Base-by-base conservation (phyloP, 2,329 filamentous ascomycete genomes). In the Whalleya microplaca region DNA sequence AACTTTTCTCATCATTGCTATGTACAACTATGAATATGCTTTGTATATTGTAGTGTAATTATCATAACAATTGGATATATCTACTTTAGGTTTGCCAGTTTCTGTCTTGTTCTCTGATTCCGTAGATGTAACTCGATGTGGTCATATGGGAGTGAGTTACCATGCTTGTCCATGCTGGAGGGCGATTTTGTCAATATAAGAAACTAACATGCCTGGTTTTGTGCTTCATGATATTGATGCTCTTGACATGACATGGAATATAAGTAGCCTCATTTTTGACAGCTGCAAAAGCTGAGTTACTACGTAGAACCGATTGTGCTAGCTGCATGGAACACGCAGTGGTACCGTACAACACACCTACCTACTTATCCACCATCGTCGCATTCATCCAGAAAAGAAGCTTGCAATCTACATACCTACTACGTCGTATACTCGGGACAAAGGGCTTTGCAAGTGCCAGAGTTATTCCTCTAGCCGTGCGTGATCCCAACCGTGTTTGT, bases 341-440 rank as follows among this genome's bases (percentile, higher is more conserved):
- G 57, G 29, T 40, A 59, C 59, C 27, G 10, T 37, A 43, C 50
- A 41, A 44, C 50, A 43, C 27, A 29, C 27, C 12, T 29, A 29
- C 5, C 27, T 45, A 40, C 21, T 43, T 41, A 46, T 41, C 51
- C 42, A 50, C 21, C 41, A 51, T 42, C 32, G 51, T 56, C 21
- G 21, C 14, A 58, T 60, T 61, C 57, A 55, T 61, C 51, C 14
- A 37, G 7, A 5, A 8, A 12, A 3, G 4, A 37, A 16, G 8
- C 32, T 12, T 12, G 9, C 8, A 37, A 37, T 37, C 32, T 37
- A 37, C 9, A 37, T 37, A 37, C 32, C 7, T 37, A 12, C 41
- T 54, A 46, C 32, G 58, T 56, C 59, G 21, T 63, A 63, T 58
- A 55, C 46, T 58, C 60, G 60, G 57, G 48, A 55, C 53, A 52